Evolutionary conservation across 1,284 basidiomycete species (phyloP).

Genomic region (Ganoderma lingzhi): DNA sequence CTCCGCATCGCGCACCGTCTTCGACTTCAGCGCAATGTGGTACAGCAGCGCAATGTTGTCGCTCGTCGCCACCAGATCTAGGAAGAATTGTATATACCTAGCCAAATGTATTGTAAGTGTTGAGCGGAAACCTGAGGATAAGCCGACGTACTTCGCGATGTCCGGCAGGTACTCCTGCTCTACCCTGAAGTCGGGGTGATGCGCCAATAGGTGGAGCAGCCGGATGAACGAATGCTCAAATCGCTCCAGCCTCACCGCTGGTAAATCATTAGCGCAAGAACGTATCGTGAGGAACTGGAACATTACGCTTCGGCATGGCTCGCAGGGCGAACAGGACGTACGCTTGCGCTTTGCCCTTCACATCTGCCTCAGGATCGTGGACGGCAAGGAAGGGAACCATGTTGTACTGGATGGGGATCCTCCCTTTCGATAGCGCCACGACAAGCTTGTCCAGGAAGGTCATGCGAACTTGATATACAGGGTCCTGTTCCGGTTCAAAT

Average conservation of each 20-base stretch:
- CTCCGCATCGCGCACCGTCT: slow-evolving; percentile 85
- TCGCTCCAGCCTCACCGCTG: slow-evolving; percentile 68
- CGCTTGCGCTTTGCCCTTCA: slow-evolving; percentile 65
- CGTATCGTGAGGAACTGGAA: neutral
- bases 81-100: slow-evolving; percentile 91
- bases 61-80: slow-evolving; percentile 75
- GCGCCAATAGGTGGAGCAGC: slow-evolving; percentile 87
- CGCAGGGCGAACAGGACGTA: slow-evolving; percentile 61
- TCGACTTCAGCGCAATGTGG: slow-evolving; percentile 84
- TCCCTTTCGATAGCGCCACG: slow-evolving; percentile 63
- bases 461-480: slow-evolving; percentile 87
- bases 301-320: slow-evolving; percentile 57
- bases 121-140: neutral
- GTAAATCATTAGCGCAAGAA: slow-evolving; percentile 6
- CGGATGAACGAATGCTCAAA: slow-evolving; percentile 89
- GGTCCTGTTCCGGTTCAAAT: slow-evolving; percentile 62
- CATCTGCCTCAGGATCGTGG: slow-evolving; percentile 90
- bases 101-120: slow-evolving; percentile 2
- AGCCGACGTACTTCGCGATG: slow-evolving; percentile 66
- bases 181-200: slow-evolving; percentile 90
- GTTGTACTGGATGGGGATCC: slow-evolving; percentile 80
- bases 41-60: slow-evolving; percentile 89
- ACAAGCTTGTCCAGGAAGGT: slow-evolving; percentile 82
- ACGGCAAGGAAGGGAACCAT: slow-evolving; percentile 89
- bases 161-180: slow-evolving; percentile 71